Evolutionary conservation across 176 grass and related monocot genomes (phyloP), one percentile per base, ranked within the genome.

Genomic region (Zizania latifolia): DNA sequence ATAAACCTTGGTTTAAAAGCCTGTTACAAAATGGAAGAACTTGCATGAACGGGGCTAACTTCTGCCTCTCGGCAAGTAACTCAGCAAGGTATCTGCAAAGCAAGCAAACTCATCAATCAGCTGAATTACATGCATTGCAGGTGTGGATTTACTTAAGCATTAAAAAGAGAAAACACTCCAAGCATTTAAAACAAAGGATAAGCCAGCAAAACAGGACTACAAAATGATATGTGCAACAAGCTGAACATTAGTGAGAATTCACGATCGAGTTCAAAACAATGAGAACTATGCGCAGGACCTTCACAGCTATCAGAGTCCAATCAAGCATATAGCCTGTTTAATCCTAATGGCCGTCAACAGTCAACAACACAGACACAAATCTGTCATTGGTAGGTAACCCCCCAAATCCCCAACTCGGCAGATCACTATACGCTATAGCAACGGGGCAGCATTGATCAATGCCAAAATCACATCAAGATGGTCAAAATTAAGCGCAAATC

Each of bases 31-130:
- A 92, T 31, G 95, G 95, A 84, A 99, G 87, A 64, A 99, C 82
- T 92, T 94, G 91, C 79, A 99, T 50, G 88, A 94, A 94, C 26
- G 89, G 91, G 17, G 82, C 87, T 78, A 99, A 86, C 67, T 99
- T 99, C 79, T 94, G 91, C 77, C 91, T 94, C 78, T 99, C 95
- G 1, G 87, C 87, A 54, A 99, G 81, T 77, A 99, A 78, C 58
- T 94, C 91, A 37, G 91, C 78, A 76, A 99, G 80, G 82, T 92
- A 99, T 67, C 91, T 99, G 55, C 59, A 60, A 61, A 71, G n/a
- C 23, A 80, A 72, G 38, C 0, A 24, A 67, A 30, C 40, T 8
- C 58, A 58, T 77, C 48, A 82, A 48, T 36, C 38, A 33, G 29
- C 73, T 61, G 43, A 57, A 74, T 43, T 41, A 59, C 10, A 76